These are phyloP conservation scores for Paraconiothyrium sp. DNA, from an alignment of 2,329 filamentous ascomycete genomes.

Conservation along the genomic window DNA sequence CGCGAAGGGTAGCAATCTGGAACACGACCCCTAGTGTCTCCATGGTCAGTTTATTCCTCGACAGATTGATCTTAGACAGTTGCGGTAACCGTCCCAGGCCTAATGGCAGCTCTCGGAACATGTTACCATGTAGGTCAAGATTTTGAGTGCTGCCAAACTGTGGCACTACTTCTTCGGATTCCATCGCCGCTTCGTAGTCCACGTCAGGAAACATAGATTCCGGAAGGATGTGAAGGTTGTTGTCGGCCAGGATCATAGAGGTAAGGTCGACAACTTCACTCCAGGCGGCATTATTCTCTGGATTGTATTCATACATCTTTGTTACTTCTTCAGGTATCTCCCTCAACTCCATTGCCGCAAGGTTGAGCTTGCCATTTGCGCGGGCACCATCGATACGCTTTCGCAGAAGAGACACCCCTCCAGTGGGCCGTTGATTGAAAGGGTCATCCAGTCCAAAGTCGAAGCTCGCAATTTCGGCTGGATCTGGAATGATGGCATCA, in stretches of 20 bases:
- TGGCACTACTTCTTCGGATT: slow-evolving; percentile 72
- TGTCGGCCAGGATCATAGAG: slow-evolving; percentile 86
- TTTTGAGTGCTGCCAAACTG: slow-evolving; percentile 85
- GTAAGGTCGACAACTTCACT: slow-evolving; percentile 90
- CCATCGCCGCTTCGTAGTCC: slow-evolving; percentile 61
- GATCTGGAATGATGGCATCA: slow-evolving; percentile 40
- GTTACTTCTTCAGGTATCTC: slow-evolving; percentile 84
- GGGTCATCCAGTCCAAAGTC: slow-evolving; percentile 71
- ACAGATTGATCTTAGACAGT: slow-evolving; percentile 84
- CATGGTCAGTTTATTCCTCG: slow-evolving; percentile 82
- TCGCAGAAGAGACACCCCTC: slow-evolving; percentile 73
- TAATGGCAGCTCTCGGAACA: slow-evolving; percentile 74
- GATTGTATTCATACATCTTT: slow-evolving; percentile 86
- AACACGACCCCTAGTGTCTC: slow-evolving; percentile 76
- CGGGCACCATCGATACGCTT: slow-evolving; percentile 78
- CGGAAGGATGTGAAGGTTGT: slow-evolving; percentile 79
- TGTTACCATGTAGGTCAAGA: slow-evolving; percentile 87
- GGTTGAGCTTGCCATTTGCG: slow-evolving; percentile 83
- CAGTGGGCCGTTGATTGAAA: slow-evolving; percentile 73
- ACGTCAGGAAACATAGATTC: slow-evolving; percentile 83
- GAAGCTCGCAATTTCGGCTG: slow-evolving; percentile 51
- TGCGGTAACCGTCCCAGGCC: slow-evolving; percentile 77
- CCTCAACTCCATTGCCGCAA: slow-evolving; percentile 82
- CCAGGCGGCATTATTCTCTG: slow-evolving; percentile 74
- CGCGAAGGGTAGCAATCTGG: slow-evolving; percentile 76